phyloP scores from a whole-genome alignment of 1,139 yeast species.

The Yamadazyma atmosphaerica region DNA sequence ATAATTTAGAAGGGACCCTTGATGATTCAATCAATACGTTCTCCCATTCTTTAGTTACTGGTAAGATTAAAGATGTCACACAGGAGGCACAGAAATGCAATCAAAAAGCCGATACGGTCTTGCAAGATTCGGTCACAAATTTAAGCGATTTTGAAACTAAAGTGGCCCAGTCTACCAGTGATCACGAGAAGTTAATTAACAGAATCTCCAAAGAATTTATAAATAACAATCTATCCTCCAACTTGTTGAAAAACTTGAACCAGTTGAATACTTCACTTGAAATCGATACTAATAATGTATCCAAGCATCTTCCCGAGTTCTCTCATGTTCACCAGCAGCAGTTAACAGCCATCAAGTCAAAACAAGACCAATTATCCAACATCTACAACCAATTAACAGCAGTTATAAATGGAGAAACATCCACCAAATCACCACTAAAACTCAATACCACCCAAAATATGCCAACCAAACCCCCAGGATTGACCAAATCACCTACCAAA shows the following conservation, averaged over 20 bases:
- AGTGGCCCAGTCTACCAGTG: slow-evolving; percentile 8
- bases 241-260: neutral
- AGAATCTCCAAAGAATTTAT: slow-evolving; percentile 6
- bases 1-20: slow-evolving; percentile 4
- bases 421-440: neutral
- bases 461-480: no score
- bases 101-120: slow-evolving; percentile 7
- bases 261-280: neutral
- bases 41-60: slow-evolving; percentile 5
- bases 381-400: neutral
- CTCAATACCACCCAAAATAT: no score
- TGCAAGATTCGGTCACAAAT: slow-evolving; percentile 9
- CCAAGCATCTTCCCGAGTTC: neutral
- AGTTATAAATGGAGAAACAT: neutral
- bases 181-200: slow-evolving; percentile 7
- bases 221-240: slow-evolving; percentile 5
- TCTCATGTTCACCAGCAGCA: neutral
- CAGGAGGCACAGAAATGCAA: slow-evolving; percentile 7
- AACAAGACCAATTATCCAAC: neutral
- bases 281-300: neutral
- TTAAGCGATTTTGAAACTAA: slow-evolving; percentile 10
- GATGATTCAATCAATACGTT: slow-evolving; percentile 6
- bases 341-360: neutral
- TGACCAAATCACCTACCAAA: slow-evolving; percentile 8
- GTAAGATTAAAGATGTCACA: slow-evolving; percentile 5